phyloP scores from a whole-genome alignment of 306 rosid species.

The Prunus fruticosa region DNA sequence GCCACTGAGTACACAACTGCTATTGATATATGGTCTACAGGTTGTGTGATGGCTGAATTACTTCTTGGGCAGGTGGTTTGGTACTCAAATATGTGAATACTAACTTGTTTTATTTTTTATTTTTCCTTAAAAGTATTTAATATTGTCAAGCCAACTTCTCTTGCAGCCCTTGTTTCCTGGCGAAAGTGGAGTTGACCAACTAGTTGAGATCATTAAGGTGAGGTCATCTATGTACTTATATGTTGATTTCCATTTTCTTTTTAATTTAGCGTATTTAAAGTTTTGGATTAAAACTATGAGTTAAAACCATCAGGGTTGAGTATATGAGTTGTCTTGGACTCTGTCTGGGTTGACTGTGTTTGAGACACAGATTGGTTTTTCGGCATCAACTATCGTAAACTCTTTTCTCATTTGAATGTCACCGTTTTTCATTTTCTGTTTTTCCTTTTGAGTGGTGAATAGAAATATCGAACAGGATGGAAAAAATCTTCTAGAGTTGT shows the following conservation, averaged over 20 bases:
- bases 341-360: slow-evolving; percentile 1
- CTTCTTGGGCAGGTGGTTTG: slow-evolving; percentile 96
- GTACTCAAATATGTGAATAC: slow-evolving; percentile 18
- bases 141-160: slow-evolving; percentile 27
- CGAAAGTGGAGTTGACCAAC: slow-evolving; percentile 98
- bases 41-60: slow-evolving; percentile 98
- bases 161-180: slow-evolving; percentile 98
- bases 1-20: slow-evolving; percentile 99
- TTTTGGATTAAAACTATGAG: background rate
- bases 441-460: background rate
- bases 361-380: background rate
- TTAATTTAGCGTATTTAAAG: background rate
- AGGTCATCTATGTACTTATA: background rate
- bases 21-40: slow-evolving; percentile 98
- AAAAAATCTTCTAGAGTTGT: background rate
- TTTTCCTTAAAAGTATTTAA: background rate
- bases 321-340: background rate
- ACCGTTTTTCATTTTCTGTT: background rate
- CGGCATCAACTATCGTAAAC: background rate
- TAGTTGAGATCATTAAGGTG: slow-evolving; percentile 98
- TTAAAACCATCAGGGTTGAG: background rate
- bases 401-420: background rate
- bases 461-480: background rate
- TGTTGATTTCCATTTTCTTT: background rate
- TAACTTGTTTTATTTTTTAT: background rate